Evolutionary conservation across 495 filamentous ascomycete genomes (phyloP).

Genomic region (Aspergillus nidulans): DNA sequence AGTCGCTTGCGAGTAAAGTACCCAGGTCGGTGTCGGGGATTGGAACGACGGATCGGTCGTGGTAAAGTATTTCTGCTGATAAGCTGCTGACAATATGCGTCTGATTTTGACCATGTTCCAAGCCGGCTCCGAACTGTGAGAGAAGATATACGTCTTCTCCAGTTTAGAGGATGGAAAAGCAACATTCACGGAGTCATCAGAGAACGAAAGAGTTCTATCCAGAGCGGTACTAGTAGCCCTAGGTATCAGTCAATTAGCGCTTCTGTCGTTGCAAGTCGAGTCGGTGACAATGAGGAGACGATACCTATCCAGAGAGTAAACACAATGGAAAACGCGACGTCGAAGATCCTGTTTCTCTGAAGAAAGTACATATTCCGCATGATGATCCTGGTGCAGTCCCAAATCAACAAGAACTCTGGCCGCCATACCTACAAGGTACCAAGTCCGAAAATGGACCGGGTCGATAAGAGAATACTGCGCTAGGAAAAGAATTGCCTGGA

Average conservation of each 20-base stretch:
- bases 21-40: conserved; percentile 55
- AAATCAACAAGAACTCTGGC: conserved; percentile 80
- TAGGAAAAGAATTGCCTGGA: conserved; percentile 79
- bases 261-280: background rate
- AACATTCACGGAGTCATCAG: conserved; percentile 79
- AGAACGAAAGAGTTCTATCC: conserved; percentile 81
- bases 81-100: conserved; percentile 72
- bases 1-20: conserved; percentile 58
- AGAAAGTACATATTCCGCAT: conserved; percentile 56
- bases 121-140: conserved; percentile 45
- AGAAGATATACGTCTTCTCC: conserved; percentile 41
- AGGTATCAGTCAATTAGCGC: background rate
- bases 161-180: conserved; percentile 45
- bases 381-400: conserved; percentile 83
- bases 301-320: conserved; percentile 77
- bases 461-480: conserved; percentile 85
- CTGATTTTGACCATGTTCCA: conserved; percentile 72
- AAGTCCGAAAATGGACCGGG: conserved; percentile 82
- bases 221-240: conserved; percentile 80
- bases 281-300: background rate
- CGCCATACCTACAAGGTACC: conserved; percentile 85
- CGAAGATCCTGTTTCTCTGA: conserved; percentile 66
- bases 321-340: conserved; percentile 76
- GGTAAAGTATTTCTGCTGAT: conserved; percentile 74
- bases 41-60: conserved; percentile 59